Evolutionary conservation across 495 filamentous ascomycete genomes (phyloP).

Genomic region (Arthonia radiata): DNA sequence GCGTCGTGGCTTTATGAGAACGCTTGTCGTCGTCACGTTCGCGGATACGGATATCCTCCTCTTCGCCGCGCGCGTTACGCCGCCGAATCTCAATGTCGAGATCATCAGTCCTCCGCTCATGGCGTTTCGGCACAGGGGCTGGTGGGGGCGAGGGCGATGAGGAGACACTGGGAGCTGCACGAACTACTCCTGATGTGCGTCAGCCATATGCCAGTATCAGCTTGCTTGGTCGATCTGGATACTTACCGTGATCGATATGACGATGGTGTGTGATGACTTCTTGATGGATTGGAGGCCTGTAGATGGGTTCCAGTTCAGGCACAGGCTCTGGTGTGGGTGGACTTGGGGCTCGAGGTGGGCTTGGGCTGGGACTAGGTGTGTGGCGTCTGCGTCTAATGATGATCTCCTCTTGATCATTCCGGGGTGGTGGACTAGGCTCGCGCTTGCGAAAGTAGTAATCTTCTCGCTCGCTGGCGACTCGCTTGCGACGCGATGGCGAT

Average conservation of each 20-base stretch:
- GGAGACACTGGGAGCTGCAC: no score
- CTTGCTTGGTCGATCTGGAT: no score
- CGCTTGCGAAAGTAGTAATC: slow-evolving; percentile 14
- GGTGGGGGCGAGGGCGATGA: no score
- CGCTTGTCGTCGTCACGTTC: no score
- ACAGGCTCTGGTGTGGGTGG: slow-evolving; percentile 15
- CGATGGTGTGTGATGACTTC: slow-evolving; percentile 69
- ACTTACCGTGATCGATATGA: slow-evolving; percentile 65
- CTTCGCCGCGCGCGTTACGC: no score
- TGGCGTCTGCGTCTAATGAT: slow-evolving; percentile 16
- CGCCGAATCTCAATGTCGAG: no score
- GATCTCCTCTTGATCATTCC: slow-evolving; percentile 14
- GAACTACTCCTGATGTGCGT: no score
- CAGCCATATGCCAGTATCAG: no score
- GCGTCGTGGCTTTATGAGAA: no score
- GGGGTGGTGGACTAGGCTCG: slow-evolving; percentile 5
- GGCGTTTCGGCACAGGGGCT: no score
- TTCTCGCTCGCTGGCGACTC: slow-evolving; percentile 13
- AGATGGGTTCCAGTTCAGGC: slow-evolving; percentile 29
- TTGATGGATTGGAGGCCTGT: slow-evolving; percentile 46
- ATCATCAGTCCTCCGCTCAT: no score
- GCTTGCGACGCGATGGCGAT: slow-evolving; percentile 9
- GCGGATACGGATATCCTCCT: no score
- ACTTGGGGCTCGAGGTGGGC: slow-evolving; percentile 13
- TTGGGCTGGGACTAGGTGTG: slow-evolving; percentile 9